phyloP scores from a whole-genome alignment of 2,329 filamentous ascomycete genomes.

The Aureobasidium sp. region DNA sequence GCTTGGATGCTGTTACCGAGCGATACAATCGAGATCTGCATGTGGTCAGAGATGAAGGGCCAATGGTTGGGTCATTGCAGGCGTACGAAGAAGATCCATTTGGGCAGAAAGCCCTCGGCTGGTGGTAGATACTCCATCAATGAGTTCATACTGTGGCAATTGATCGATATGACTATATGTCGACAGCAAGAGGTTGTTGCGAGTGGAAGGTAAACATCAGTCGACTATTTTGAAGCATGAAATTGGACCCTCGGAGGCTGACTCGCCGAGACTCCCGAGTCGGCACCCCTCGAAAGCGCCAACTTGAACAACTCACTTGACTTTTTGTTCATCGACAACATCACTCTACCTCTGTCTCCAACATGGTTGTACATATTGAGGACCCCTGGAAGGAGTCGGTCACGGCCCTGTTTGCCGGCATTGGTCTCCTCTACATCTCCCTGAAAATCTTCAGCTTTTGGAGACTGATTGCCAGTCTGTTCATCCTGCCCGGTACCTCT shows the following conservation, averaged over 20 bases:
- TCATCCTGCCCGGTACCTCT: constrained; percentile 42
- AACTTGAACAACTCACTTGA: neutral
- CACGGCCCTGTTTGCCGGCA: constrained; percentile 29
- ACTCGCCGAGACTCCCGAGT: neutral
- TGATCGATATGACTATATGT: no score
- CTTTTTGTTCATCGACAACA: neutral
- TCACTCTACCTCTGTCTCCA: neutral
- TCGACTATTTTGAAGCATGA: neutral
- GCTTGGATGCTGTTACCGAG: constrained; percentile 80
- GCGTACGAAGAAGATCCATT: constrained; percentile 59
- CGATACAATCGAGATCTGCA: constrained; percentile 72
- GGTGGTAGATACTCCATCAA: constrained; percentile 34
- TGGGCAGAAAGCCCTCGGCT: constrained; percentile 49
- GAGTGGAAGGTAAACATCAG: neutral
- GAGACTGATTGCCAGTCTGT: constrained; percentile 41
- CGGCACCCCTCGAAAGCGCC: neutral
- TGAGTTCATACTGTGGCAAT: constrained; percentile 25
- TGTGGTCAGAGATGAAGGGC: neutral
- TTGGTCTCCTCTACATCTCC: constrained; percentile 33
- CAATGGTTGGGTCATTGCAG: neutral
- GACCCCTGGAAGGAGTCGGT: constrained; percentile 27
- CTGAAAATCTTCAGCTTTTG: constrained; percentile 40
- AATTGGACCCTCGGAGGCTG: constrained; percentile 10
- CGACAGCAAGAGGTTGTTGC: neutral
- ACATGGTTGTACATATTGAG: constrained; percentile 12